phyloP scores from a whole-genome alignment of 106 monocot genomes.

The Apostasia shenzhenica region DNA sequence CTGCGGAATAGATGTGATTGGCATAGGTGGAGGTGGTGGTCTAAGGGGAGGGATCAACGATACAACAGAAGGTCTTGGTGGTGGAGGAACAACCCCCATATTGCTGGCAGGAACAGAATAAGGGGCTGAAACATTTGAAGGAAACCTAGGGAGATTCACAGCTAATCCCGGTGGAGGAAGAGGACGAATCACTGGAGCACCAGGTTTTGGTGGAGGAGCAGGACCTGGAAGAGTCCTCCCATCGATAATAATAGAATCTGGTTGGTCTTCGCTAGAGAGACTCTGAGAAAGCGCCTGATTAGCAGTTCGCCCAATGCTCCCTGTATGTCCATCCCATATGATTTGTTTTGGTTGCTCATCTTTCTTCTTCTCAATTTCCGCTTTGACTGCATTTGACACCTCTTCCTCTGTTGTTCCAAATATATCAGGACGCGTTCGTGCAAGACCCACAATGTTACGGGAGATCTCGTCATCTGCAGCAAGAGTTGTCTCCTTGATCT shows the following conservation, averaged over 20 bases:
- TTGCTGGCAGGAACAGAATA: slow-evolving; percentile 34
- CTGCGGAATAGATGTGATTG: slow-evolving; percentile 29
- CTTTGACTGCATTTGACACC: slow-evolving; percentile 94
- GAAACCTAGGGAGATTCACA: slow-evolving; percentile 62
- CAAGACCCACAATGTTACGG: slow-evolving; percentile 92
- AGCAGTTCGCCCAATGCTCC: slow-evolving; percentile 94
- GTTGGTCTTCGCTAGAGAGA: slow-evolving; percentile 43
- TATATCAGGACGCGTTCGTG: slow-evolving; percentile 90
- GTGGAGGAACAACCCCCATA: slow-evolving; percentile 17
- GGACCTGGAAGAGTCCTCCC: slow-evolving; percentile 55
- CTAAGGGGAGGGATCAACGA: slow-evolving; percentile 34
- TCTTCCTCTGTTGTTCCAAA: slow-evolving; percentile 99
- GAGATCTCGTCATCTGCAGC: slow-evolving; percentile 98
- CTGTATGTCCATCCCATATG: slow-evolving; percentile 97
- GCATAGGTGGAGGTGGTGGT: slow-evolving; percentile 40
- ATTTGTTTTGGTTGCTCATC: slow-evolving; percentile 96
- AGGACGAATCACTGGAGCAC: slow-evolving; percentile 63
- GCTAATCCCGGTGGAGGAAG: slow-evolving; percentile 72
- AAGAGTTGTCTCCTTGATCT: slow-evolving; percentile 89
- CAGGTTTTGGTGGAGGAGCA: slow-evolving; percentile 65
- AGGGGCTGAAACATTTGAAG: slow-evolving; percentile 23
- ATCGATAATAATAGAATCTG: slow-evolving; percentile 31
- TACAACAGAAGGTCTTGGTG: slow-evolving; percentile 30
- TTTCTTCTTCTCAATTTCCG: slow-evolving; percentile 98
- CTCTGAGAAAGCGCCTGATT: slow-evolving; percentile 81